Base-by-base conservation (phyloP, 768 basidiomycete genomes). In the Boletus sp. region DNA sequence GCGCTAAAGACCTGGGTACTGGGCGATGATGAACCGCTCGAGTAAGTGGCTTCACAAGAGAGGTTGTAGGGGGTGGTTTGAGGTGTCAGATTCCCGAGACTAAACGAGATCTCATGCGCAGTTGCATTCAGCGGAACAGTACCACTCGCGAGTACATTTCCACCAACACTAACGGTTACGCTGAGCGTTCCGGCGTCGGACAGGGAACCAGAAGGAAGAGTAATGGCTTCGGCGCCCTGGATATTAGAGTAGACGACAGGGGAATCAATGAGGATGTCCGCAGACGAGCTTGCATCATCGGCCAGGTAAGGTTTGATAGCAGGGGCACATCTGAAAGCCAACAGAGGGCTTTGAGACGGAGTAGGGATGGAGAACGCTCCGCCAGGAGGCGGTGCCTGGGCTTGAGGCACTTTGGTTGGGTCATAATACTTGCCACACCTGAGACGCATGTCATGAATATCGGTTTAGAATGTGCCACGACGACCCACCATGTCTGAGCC, bases 251-350 rank as follows among this genome's bases (percentile, higher is more conserved):
- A 77, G 2, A 77, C 76, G 23, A 85, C 65, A 10, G 77, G 76
- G 1, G 82, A 70, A 51, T 84, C 83, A 37, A 85, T 70, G 27
- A 85, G 67, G 45, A 85, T 74, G 15, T 78, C 73, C 2, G 75
- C 72, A 3, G 75, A 69, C 35, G 70, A 68, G 25, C 64, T 59
- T 7, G 72, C 72, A 54, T 84, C 83, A 56, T 79, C 80, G 6
- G 79, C 74, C 21, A 85, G 72, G 63, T 83, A 85, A 2, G 84
- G 84, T 29, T 76, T 74, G 46, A 83, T 75, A 1, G 82, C 80
- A 32, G 82, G 83, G 0, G 75, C 74, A 57, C 84, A 85, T 50
- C 83, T 78, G 29, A 85, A 68, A 17, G 83, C 79, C 29, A 85
- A 69, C 13, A 83, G 73, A 30, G 82, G 77, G 5, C 44, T 67